Percentiles rank a stretch among this genome's conserved stretches.
These are phyloP conservation scores for Pyricularia grisea DNA, from an alignment of 2,329 filamentous ascomycete species.

Conservation along the genomic window DNA sequence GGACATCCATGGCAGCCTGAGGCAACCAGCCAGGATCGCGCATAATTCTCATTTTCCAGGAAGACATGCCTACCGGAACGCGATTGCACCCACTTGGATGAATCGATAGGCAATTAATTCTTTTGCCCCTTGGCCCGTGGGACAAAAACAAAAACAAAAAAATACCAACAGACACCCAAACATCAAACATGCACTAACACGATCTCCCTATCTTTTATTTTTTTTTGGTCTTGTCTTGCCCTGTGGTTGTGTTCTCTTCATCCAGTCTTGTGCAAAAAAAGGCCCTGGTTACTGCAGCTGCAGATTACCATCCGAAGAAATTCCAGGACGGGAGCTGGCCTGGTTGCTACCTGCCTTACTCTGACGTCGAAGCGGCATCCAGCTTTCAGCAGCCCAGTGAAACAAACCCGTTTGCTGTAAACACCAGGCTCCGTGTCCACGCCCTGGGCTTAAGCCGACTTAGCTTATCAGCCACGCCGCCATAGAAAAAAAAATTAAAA, in stretches of 20 bases:
- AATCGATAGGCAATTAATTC: background rate
- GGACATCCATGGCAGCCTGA: background rate
- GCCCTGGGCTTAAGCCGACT: background rate
- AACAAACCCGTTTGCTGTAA: background rate
- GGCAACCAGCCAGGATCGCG: constrained; percentile 6
- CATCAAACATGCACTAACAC: constrained; percentile 3
- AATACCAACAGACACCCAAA: background rate
- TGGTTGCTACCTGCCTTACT: background rate
- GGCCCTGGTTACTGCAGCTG: background rate
- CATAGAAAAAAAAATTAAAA: background rate
- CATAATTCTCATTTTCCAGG: constrained; percentile 8
- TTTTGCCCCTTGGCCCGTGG: background rate
- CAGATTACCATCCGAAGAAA: background rate
- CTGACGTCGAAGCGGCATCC: background rate
- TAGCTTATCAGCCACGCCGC: background rate
- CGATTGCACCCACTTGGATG: constrained; percentile 2
- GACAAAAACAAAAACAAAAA: background rate
- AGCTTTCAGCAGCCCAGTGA: background rate
- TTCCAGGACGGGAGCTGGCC: background rate
- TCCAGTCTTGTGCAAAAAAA: background rate
- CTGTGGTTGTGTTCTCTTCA: background rate
- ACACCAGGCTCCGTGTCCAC: background rate
- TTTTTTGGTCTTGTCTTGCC: background rate
- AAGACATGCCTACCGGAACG: background rate
- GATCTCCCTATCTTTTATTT: background rate